Percentiles rank a stretch among this genome's conserved stretches.
phyloP scores from a whole-genome alignment of 208 protist species.

The Trypanosomatidae sp. region DNA sequence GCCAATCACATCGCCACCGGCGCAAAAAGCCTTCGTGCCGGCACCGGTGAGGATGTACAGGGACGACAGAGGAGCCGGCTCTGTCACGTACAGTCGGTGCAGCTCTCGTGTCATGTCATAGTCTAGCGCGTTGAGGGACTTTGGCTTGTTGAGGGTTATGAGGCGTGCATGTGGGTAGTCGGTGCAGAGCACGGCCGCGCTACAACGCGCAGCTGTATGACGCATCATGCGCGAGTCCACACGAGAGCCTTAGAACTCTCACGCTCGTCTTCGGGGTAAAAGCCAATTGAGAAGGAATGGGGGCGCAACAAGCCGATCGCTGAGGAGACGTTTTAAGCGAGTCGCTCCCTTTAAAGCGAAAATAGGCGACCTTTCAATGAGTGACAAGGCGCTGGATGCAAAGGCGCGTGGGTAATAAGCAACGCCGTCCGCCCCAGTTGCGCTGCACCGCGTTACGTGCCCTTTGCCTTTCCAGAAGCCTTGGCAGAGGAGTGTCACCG shows the following conservation, averaged over 20 bases:
- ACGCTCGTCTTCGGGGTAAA: no score
- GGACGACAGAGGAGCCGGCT: conserved; percentile 25
- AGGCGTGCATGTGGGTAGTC: conserved; percentile 54
- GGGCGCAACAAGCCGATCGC: neutral
- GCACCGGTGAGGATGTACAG: conserved; percentile 65
- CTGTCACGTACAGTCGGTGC: conserved; percentile 33
- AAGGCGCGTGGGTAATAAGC: neutral
- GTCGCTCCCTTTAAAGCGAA: no score
- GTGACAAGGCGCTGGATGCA: neutral
- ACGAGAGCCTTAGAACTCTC: neutral
- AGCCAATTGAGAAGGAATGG: neutral
- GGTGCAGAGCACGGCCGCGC: conserved; percentile 36
- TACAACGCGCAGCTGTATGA: neutral
- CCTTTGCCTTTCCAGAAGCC: neutral
- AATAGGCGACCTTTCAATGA: no score
- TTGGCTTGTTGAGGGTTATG: conserved; percentile 54
- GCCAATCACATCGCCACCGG: conserved; percentile 80
- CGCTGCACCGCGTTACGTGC: neutral
- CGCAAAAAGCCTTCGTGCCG: conserved; percentile 78
- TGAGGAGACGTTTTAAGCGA: no score
- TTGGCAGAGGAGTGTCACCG: neutral
- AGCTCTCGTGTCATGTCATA: conserved; percentile 51
- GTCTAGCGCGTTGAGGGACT: conserved; percentile 64
- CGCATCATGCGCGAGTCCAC: neutral
- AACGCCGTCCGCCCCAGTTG: neutral